Evolutionary conservation across 2,329 filamentous ascomycete species (phyloP).

Genomic region (Pseudogymnoascus sp.): DNA sequence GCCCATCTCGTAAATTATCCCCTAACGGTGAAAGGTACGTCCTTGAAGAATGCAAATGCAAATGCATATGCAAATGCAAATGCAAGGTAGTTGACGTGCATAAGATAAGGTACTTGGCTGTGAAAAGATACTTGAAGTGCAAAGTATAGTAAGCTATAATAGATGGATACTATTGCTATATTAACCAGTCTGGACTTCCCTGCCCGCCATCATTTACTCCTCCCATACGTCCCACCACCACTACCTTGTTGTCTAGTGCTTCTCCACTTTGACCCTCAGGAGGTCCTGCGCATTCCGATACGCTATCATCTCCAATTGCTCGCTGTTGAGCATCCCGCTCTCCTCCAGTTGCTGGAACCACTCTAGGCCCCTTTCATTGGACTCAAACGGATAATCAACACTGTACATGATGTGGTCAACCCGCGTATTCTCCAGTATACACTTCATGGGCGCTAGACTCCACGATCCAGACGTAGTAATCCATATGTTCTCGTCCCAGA

Average conservation of each 20-base stretch:
- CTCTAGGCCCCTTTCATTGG: conserved; percentile 39
- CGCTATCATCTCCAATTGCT: conserved; percentile 41
- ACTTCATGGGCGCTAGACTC: conserved; percentile 38
- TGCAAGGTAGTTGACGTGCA: background rate
- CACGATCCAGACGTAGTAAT: conserved; percentile 45
- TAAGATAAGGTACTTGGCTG: background rate
- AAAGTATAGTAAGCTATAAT: background rate
- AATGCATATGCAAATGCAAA: too few relatives aligned
- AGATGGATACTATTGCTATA: too few relatives aligned
- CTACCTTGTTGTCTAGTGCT: background rate
- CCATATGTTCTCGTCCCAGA: conserved; percentile 47
- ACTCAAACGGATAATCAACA: conserved; percentile 47
- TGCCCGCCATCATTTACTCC: background rate
- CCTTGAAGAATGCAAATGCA: too few relatives aligned
- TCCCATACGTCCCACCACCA: background rate
- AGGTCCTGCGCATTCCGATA: conserved; percentile 44
- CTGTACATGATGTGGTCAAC: conserved; percentile 45
- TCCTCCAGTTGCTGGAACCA: conserved; percentile 41
- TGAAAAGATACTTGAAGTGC: background rate
- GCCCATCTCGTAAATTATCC: background rate
- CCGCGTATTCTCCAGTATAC: conserved; percentile 32
- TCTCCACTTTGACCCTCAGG: conserved; percentile 23
- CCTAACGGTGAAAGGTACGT: background rate
- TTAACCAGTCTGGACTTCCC: background rate
- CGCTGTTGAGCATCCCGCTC: conserved; percentile 40